phyloP scores from a whole-genome alignment of 441 rosid genomes.

The Dalechampia spathulata region DNA sequence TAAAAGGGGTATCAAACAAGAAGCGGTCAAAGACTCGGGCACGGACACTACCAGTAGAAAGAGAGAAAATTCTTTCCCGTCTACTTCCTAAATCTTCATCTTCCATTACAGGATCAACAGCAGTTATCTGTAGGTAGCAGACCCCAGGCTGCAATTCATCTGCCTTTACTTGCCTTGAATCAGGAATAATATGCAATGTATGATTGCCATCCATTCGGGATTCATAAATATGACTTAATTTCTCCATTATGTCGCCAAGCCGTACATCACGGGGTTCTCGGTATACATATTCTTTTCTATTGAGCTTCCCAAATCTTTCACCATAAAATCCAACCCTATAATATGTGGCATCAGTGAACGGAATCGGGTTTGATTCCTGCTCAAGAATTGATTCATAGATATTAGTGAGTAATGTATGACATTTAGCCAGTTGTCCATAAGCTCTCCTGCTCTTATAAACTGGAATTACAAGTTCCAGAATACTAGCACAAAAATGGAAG shows the following conservation, averaged over 20 bases:
- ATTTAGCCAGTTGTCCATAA: slow-evolving; percentile 94
- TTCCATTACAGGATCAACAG: slow-evolving; percentile 98
- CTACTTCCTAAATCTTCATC: slow-evolving; percentile 99
- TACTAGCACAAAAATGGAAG: slow-evolving; percentile 94
- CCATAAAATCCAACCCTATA: slow-evolving; percentile 98
- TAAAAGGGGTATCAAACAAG: slow-evolving; percentile 96
- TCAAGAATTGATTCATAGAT: slow-evolving; percentile 92
- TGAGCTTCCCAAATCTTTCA: slow-evolving; percentile 83
- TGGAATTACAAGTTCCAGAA: slow-evolving; percentile 94
- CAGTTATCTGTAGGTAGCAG: slow-evolving; percentile 95
- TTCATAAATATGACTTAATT: slow-evolving; percentile 94
- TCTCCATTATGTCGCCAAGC: slow-evolving; percentile 99
- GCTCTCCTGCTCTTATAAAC: slow-evolving; percentile 95
- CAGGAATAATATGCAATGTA: slow-evolving; percentile 83
- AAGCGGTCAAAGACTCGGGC: slow-evolving; percentile 97
- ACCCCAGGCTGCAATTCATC: slow-evolving; percentile 94
- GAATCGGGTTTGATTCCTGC: slow-evolving; percentile 96
- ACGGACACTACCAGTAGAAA: slow-evolving; percentile 88
- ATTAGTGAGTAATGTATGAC: slow-evolving; percentile 81
- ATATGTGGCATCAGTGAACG: slow-evolving; percentile 95
- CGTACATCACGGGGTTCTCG: slow-evolving; percentile 99
- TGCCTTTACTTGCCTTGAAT: slow-evolving; percentile 95
- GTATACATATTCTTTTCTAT: slow-evolving; percentile 79
- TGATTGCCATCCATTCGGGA: slow-evolving; percentile 88
- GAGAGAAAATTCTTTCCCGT: slow-evolving; percentile 91